Base-by-base conservation (phyloP, 2,329 filamentous ascomycete genomes). In the Trichoderma sp. region DNA sequence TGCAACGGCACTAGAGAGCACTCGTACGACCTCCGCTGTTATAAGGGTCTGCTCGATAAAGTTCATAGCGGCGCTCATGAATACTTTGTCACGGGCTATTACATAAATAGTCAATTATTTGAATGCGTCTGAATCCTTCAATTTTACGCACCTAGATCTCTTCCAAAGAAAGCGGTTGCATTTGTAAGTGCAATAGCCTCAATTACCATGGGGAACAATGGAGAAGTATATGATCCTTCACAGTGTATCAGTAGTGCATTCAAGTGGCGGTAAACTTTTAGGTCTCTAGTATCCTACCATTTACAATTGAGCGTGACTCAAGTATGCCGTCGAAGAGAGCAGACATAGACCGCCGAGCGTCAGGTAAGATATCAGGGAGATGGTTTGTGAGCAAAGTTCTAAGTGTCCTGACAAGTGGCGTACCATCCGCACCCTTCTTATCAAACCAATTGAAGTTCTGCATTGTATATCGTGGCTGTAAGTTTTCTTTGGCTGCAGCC, bases 401-500 rank as follows among this genome's bases (percentile, higher is more conserved):
- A 9, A 61, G 58, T 3, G 58, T 61, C 13, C 58, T 61, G 13
- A 50, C 19, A 19, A 61, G 58, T 17, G 58, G 58, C 42, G 29
- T 61, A 4, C 58, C 58, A 37, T 61, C 58, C 13, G 25, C 42
- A 13, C 58, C 58, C 15, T 61, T 61, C 17, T 45, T 61, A 35
- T 61, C 29, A 50, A 61, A 52, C 58, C 58, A 61, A 15, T 61
- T 50, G 29, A 61, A 61, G 58, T 61, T 61, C 15, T 61, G 58
- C 58, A 61, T 61, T 9, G 58, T 61, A 19, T 61, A 61, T 17
- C 29, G 27, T 37, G 58, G 58, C 58, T 61, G 58, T 15, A 61
- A 37, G 17, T 50, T 61, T 8, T 61, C 58, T 61, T 61, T 61
- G 19, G 58, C 58, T 10, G 58, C 58, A 2, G 58, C 58, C 17